These are phyloP conservation scores for Amanita exitialis DNA, from an alignment of 768 basidiomycete species.

Conservation along the genomic window DNA sequence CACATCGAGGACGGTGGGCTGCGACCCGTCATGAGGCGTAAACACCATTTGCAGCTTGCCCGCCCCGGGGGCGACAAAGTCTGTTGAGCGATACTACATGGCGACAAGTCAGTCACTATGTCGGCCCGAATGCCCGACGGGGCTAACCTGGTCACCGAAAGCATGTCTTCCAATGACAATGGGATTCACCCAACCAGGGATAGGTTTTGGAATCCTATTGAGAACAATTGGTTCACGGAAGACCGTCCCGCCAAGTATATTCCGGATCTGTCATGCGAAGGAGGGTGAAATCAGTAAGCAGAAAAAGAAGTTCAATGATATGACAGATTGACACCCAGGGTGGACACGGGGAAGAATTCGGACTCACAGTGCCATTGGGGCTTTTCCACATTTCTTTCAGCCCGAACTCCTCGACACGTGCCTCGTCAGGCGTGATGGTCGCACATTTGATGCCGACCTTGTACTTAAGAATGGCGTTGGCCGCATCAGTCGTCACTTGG, in stretches of 20 bases:
- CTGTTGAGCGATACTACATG: slow-evolving; percentile 83
- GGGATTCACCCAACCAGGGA: slow-evolving; percentile 96
- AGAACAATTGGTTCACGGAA: slow-evolving; percentile 98
- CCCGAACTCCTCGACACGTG: slow-evolving; percentile 91
- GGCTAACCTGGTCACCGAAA: slow-evolving; percentile 87
- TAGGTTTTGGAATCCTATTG: slow-evolving; percentile 78
- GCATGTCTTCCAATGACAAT: slow-evolving; percentile 97
- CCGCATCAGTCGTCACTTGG: slow-evolving; percentile 85
- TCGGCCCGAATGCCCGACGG: too few species aligned
- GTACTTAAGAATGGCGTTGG: slow-evolving; percentile 90
- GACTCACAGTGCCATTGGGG: slow-evolving; percentile 84
- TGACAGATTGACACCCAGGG: too few species aligned
- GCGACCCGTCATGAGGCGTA: slow-evolving; percentile 70
- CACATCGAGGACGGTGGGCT: slow-evolving; percentile 63
- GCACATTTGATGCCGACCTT: slow-evolving; percentile 99
- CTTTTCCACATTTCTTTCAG: slow-evolving; percentile 99
- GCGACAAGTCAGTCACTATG: background rate
- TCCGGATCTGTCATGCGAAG: slow-evolving; percentile 59
- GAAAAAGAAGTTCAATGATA: background rate
- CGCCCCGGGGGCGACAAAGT: slow-evolving; percentile 83
- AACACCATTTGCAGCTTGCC: slow-evolving; percentile 92
- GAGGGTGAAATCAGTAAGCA: background rate
- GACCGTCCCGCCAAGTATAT: slow-evolving; percentile 96
- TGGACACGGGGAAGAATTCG: background rate
- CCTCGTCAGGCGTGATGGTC: slow-evolving; percentile 98